A percentile compares a stretch with the other conserved stretches of the same genome.
Conservation (phyloP, 2,329 filamentous ascomycete genomes). For the Aureobasidium sp. region DNA sequence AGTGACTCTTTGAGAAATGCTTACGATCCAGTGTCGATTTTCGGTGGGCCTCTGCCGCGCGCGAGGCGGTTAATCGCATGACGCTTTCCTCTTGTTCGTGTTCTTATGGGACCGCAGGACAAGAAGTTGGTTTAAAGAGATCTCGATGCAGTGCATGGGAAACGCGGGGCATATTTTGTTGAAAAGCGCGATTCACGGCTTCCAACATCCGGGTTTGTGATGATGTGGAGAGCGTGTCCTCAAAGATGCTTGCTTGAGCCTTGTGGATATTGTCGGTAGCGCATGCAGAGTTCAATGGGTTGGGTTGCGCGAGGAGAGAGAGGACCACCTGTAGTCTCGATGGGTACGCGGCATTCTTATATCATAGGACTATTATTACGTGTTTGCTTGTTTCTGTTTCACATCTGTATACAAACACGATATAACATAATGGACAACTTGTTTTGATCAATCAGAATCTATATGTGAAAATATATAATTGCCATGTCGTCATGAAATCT, state of each 20-base stretch:
- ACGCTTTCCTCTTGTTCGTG: neutral
- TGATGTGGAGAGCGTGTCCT: neutral
- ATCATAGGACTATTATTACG: neutral
- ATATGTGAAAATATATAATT: neutral
- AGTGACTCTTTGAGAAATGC: neutral
- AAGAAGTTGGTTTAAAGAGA: neutral
- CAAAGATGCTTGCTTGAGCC: neutral
- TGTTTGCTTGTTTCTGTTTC: conserved; percentile 5
- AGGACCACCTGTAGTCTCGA: neutral
- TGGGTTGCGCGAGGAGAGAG: neutral
- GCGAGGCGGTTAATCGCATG: conserved; percentile 7
- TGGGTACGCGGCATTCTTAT: neutral
- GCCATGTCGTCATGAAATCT: neutral
- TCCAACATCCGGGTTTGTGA: conserved; percentile 6
- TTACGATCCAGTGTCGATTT: neutral
- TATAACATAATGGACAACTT: neutral
- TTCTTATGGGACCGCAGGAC: neutral
- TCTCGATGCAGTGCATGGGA: conserved; percentile 2
- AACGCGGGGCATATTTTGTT: neutral
- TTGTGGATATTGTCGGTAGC: conserved; percentile 4
- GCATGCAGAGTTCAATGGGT: no score
- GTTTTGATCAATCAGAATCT: neutral
- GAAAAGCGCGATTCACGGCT: neutral
- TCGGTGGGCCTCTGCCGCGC: conserved; percentile 2
- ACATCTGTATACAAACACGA: conserved; percentile 5